A percentile compares a stretch with the other conserved stretches of the same genome.
phyloP scores from a whole-genome alignment of 2,329 filamentous ascomycete genomes.

The Colletotrichum gigasporum region DNA sequence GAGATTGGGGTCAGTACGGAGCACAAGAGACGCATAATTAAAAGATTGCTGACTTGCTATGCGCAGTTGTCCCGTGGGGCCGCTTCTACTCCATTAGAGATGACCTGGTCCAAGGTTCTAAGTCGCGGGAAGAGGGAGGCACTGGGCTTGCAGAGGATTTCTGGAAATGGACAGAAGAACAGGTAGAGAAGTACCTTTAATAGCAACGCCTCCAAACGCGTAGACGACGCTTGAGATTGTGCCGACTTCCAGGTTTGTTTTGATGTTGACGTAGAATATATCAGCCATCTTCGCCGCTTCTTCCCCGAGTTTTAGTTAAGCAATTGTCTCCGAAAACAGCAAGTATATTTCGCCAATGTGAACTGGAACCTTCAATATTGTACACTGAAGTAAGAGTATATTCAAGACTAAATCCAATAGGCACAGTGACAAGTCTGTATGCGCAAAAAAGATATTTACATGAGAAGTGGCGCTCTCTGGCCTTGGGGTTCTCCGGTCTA shows the following conservation, averaged over 20 bases:
- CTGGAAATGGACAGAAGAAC: conserved; percentile 53
- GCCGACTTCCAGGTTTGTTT: no score
- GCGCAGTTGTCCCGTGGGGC: conserved; percentile 48
- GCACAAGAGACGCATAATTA: no score
- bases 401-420: conserved; percentile 20
- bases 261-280: no score
- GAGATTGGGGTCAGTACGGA: conserved; percentile 41
- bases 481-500: not conserved
- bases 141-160: conserved; percentile 47
- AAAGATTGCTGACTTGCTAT: not conserved
- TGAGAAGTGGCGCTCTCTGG: conserved; percentile 7
- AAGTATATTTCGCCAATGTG: no score
- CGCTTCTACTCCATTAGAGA: conserved; percentile 42
- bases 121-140: conserved; percentile 47
- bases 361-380: not conserved
- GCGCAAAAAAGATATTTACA: conserved; percentile 27
- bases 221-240: no score
- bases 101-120: conserved; percentile 40
- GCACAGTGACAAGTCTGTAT: conserved; percentile 18
- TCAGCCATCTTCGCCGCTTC: no score
- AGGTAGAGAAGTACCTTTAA: conserved; percentile 38
- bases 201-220: no score
- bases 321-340: no score
- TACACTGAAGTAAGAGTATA: conserved; percentile 18
- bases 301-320: no score